Conservation (phyloP, 1,139 yeast species). For the Saccharomyces hybrid region DNA sequence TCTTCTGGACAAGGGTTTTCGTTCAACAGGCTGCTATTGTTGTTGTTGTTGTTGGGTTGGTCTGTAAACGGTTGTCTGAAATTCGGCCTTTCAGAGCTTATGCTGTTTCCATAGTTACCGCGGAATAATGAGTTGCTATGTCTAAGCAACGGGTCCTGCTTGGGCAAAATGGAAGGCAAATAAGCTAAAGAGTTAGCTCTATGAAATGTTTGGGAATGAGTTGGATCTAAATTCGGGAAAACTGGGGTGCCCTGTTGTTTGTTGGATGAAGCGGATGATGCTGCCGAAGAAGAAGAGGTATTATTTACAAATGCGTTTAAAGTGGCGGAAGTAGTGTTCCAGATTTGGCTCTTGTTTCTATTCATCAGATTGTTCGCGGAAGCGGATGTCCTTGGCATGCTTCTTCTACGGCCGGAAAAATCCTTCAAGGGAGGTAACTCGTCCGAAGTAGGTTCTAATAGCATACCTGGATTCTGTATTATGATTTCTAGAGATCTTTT, state of each 20-base stretch:
- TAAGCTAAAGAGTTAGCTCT: constrained; percentile 13
- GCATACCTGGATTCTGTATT: constrained; percentile 26
- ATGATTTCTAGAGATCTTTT: constrained; percentile 65
- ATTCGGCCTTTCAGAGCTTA: background rate
- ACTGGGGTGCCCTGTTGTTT: background rate
- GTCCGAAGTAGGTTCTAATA: constrained; percentile 5
- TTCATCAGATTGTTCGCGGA: constrained; percentile 5
- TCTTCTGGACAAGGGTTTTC: background rate
- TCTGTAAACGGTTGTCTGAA: constrained; percentile 10
- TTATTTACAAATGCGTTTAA: constrained; percentile 44
- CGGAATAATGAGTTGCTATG: background rate
- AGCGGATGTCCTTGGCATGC: constrained; percentile 3
- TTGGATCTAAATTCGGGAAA: background rate
- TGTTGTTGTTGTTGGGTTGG: background rate
- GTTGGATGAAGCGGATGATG: constrained; percentile 3
- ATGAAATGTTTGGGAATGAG: constrained; percentile 4
- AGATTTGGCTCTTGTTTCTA: constrained; percentile 7
- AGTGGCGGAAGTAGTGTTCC: constrained; percentile 58
- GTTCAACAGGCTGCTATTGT: background rate
- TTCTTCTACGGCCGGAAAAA: background rate
- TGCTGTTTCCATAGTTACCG: constrained; percentile 1
- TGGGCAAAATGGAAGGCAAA: constrained; percentile 5
- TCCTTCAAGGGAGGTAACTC: constrained; percentile 3
- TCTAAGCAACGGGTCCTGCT: background rate
- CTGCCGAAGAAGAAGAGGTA: constrained; percentile 2